phyloP scores from a whole-genome alignment of 2,329 filamentous ascomycete genomes.

The Pseudogymnoascus destructans region DNA sequence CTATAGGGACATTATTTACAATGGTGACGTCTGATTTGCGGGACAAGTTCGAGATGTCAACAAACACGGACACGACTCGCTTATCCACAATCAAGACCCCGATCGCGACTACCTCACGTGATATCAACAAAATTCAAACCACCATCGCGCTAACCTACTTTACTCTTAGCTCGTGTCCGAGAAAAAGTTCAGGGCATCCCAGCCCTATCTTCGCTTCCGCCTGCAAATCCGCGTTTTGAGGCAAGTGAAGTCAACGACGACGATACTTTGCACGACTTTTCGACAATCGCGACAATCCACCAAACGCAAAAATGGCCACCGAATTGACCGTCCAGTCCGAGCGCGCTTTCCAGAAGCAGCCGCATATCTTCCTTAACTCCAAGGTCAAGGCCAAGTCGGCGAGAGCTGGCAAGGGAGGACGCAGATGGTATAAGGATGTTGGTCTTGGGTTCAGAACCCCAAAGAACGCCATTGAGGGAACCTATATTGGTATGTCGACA shows the following conservation, averaged over 20 bases:
- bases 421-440: constrained; percentile 99
- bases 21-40: constrained; percentile 9
- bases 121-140: background rate
- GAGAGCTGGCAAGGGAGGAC: constrained; percentile 80
- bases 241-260: constrained; percentile 15
- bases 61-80: constrained; percentile 10
- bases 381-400: constrained; percentile 80
- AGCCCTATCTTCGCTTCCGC: constrained; percentile 5
- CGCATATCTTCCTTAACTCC: constrained; percentile 98
- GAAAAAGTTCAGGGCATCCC: constrained; percentile 8
- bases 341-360: constrained; percentile 99
- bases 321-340: constrained; percentile 99
- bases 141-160: background rate
- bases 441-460: constrained; percentile 98
- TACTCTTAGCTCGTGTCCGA: background rate
- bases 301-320: constrained; percentile 61
- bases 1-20: constrained; percentile 5
- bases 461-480: constrained; percentile 96
- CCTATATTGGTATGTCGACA: constrained; percentile 83
- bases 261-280: constrained; percentile 18
- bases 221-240: constrained; percentile 2
- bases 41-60: constrained; percentile 8
- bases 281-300: constrained; percentile 20
- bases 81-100: constrained; percentile 8
- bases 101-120: background rate